These are phyloP conservation scores for Boeremia lycopersici DNA, from an alignment of 2,329 filamentous ascomycete genomes.

Conservation along the genomic window DNA sequence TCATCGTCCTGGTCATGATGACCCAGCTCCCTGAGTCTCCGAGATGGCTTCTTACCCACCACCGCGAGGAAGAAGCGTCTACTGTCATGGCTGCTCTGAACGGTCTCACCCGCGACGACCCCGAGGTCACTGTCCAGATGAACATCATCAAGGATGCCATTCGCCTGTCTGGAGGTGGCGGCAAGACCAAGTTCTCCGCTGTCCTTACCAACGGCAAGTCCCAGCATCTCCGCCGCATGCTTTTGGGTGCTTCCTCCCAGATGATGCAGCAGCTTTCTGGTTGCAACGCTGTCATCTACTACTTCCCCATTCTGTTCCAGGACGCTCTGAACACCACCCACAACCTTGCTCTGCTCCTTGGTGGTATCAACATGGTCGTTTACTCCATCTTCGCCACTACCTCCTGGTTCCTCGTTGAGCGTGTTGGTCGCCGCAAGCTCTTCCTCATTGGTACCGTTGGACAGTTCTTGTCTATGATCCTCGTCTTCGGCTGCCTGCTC, in stretches of 20 bases:
- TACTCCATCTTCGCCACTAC: conserved; percentile 62
- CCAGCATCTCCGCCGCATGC: conserved; percentile 67
- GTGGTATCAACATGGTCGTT: conserved; percentile 61
- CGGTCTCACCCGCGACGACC: conserved; percentile 55
- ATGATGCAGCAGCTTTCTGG: conserved; percentile 63
- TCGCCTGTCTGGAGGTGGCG: conserved; percentile 42
- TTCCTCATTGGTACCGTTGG: conserved; percentile 54
- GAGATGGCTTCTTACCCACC: conserved; percentile 42
- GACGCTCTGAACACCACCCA: conserved; percentile 58
- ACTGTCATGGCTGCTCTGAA: conserved; percentile 57
- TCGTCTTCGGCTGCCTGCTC: conserved; percentile 51
- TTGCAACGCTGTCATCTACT: conserved; percentile 54
- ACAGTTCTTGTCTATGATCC: conserved; percentile 57
- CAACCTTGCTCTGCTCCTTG: conserved; percentile 53
- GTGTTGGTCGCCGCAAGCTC: conserved; percentile 58
- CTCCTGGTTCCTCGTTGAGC: conserved; percentile 70
- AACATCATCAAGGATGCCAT: conserved; percentile 66
- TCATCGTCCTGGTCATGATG: conserved; percentile 46
- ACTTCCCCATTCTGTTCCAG: conserved; percentile 52
- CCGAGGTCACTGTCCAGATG: conserved; percentile 63
- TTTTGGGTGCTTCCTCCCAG: conserved; percentile 64
- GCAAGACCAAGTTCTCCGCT: conserved; percentile 53
- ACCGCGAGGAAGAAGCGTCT: conserved; percentile 54
- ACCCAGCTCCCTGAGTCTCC: conserved; percentile 39
- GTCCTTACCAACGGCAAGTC: conserved; percentile 66